Base-by-base conservation (phyloP, 257 asterid genomes). In the Lycium ferocissimum region DNA sequence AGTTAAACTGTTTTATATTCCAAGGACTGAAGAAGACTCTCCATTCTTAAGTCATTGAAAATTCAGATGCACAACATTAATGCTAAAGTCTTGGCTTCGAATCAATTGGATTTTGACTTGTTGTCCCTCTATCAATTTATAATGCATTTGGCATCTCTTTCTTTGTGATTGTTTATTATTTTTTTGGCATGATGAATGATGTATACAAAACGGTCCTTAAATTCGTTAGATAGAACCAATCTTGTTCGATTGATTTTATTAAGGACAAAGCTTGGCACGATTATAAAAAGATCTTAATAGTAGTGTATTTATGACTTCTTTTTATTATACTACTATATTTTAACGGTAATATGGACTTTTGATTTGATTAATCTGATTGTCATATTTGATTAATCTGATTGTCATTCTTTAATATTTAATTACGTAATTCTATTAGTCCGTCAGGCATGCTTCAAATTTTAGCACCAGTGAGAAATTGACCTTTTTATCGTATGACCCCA, bases 331-430 rank as follows among this genome's bases (percentile, higher is more conserved):
- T 26, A 26, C 33, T 26, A 26, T 33, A 51, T 78, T 78, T 53
- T 78, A 76, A 78, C 65, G 65, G 65, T 78, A 78, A 26, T 78
- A 15, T 53, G 43, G 65, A 9, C 82, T 78, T 78, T 33, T 78
- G 65, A 78, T 78, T 78, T 78, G 26, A 26, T 76, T 76, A 76
- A 53, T 51, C 12, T 51, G 26, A 11, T 51, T 76, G 65, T 26
- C 9, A 7, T 51, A 78, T 78, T 78, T 78, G 26, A 26, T 76
- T 76, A 76, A 53, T 51, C 12, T 51, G 26, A 11, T 51, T 76
- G 65, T 26, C 9, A 7, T 51, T 22, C n/a, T 76, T 26, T 7
- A 76, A 49, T 47, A 75, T 20, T 47, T 20, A 12, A 37, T 75
- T 49, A 14, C 51, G 7, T 51, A 3, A 22, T 51, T 53, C 38